Evolutionary conservation across 768 basidiomycete species (phyloP), one percentile per base, ranked within the genome.

Genomic region (Neoboletus subvelutipes): DNA sequence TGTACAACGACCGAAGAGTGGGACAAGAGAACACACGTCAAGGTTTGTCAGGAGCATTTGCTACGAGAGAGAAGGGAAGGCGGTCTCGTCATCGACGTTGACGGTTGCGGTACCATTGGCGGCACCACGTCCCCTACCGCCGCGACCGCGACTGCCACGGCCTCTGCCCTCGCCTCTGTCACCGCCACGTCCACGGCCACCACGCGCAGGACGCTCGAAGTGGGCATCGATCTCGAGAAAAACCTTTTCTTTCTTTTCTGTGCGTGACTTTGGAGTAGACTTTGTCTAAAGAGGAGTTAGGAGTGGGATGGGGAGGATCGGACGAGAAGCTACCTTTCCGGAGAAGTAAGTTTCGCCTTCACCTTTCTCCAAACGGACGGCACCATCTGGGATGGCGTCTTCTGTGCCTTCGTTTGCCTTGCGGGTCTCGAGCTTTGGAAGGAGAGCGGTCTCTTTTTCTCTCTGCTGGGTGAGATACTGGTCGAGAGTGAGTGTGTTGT

Each of bases 401-500:
- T 87, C 86, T 33, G 81, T 80, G 58, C 90, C 90, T 55, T 93
- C 92, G 72, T 92, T 90, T 65, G 87, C 92, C 74, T 87, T 83
- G 56, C 82, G 76, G 39, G 73, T 74, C 72, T 94, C 92, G 69
- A 93, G 82, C 76, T 94, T 92, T 67, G 89, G 90, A 45, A 93
- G 73, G 66, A 73, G 67, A 45, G 79, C 60, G 26, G 66, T 67
- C 1, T 82, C 81, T 68, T 80, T 81, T 60, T 87, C 86, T 72
- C 83, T 85, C 73, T 88, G 79, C 75, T 92, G 85, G 64, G 92
- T 89, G 58, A 90, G 79, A 78, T 94, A 98, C 71, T 98, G 88
- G 50, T 97, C 95, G 69, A 94, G 82, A 41, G 95, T 95, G 67
- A 97, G 83, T 43, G 92, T 94, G 75, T 94, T 92, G 74, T 95